These are phyloP conservation scores for Furcasterigmium furcatum DNA, from an alignment of 2,329 filamentous ascomycete genomes.

Conservation along the genomic window DNA sequence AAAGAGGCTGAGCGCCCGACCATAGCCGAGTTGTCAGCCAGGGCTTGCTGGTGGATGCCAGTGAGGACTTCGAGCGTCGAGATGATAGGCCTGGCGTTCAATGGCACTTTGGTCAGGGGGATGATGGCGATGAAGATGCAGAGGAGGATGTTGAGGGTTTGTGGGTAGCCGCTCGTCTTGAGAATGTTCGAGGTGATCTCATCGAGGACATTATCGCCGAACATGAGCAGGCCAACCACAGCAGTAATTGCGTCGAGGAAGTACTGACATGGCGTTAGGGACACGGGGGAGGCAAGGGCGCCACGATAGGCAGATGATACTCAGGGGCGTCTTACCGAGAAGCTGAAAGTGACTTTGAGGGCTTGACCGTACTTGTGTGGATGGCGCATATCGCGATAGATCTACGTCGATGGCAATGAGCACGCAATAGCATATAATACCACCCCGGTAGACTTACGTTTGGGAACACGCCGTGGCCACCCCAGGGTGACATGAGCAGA, in stretches of 20 bases:
- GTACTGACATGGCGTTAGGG: slow-evolving; percentile 47
- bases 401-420: slow-evolving; percentile 29
- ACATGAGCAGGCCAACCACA: slow-evolving; percentile 87
- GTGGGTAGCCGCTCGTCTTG: slow-evolving; percentile 69
- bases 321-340: slow-evolving; percentile 66
- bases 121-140: slow-evolving; percentile 89
- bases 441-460: slow-evolving; percentile 49
- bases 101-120: slow-evolving; percentile 89
- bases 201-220: slow-evolving; percentile 82
- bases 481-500: slow-evolving; percentile 76
- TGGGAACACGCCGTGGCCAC: slow-evolving; percentile 70
- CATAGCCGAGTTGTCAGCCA: slow-evolving; percentile 42
- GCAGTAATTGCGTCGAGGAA: slow-evolving; percentile 79
- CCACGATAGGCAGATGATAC: neutral
- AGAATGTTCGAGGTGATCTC: slow-evolving; percentile 92
- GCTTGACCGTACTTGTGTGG: slow-evolving; percentile 76
- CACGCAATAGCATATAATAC: neutral
- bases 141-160: slow-evolving; percentile 70
- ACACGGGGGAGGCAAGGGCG: neutral
- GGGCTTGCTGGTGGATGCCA: slow-evolving; percentile 58
- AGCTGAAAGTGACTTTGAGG: slow-evolving; percentile 77
- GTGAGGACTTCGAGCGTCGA: slow-evolving; percentile 76
- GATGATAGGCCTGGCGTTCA: slow-evolving; percentile 85
- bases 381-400: slow-evolving; percentile 64
- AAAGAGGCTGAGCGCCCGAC: slow-evolving; percentile 54